Evolutionary conservation across 2,329 filamentous ascomycete genomes (phyloP), one percentile per base, ranked within the genome.

Genomic region (Colletotrichum orbiculare): DNA sequence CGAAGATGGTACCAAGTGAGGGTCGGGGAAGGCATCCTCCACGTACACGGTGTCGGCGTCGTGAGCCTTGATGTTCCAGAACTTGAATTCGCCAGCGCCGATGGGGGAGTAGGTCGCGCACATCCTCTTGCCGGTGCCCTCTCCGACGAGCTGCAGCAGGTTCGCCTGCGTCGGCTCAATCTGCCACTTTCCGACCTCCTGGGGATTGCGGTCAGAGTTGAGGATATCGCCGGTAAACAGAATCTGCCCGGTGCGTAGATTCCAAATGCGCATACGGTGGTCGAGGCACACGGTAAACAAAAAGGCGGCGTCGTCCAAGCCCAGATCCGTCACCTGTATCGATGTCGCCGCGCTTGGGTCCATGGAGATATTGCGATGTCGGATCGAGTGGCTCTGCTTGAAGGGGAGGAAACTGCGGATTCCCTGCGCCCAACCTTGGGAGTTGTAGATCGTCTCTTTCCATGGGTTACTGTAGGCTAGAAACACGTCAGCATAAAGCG

Each of bases 201-300:
- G 88, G 1, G 89, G 84, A 54, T 91, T 86, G 57, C 87, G 78
- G 38, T 86, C 81, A 17, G 89, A 85, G 70, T 91, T 88, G 13
- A 98, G 77, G 38, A 99, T 83, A 76, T 99, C 95, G 70, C 88
- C 89, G 6, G 90, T 89, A 60, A 89, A 88, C 6, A 92, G 87
- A 59, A 96, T 86, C 73, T 90, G 91, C 50, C 94, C 94, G 43
- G 87, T 92, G n/a, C 87, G 82, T 38, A 95, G 83, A 73, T 97
- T 96, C 95, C 96, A 98, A 43, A 96, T 89, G 72, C 94, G 90
- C 74, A 99, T 81, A 10, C 89, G 90, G 74, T 99, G 94, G 71
- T 99, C 94, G 65, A 99, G 82, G 68, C 92, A 96, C 53, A 97
- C 88, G 0, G 94, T 94, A 71, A 97, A 92, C 2, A 87, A 81